Evolutionary conservation across 2,329 filamentous ascomycete species (phyloP), one percentile per base, ranked within the genome.

Genomic region (Pyrenochaeta sp.): DNA sequence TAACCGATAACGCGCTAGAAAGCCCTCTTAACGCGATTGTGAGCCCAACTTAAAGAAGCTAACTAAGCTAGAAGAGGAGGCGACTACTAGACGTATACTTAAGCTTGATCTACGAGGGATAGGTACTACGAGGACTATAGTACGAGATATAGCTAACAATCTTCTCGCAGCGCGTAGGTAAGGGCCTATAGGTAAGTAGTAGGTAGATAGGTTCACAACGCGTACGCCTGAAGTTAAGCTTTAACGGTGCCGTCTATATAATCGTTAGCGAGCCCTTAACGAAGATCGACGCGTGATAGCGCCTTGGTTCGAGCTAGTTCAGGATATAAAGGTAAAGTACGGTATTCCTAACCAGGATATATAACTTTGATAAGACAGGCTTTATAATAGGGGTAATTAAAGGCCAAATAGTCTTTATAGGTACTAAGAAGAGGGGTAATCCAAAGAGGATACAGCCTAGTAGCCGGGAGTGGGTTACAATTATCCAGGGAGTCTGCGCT

Each of bases 391-490:
- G 58, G 27, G 20, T 50, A 15, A 61, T 60, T 45, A 30, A 7
- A 7, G 47, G 51, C 20, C 30, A 44, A 31, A 36, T 40, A 7
- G 55, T 61, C 12, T 45, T 61, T 17, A 58, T 42, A 42, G 45
- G 44, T 17, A 49, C 41, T 56, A 51, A 68, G 48, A 45, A 43
- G 39, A 47, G 44, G 36, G 30, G 12, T 43, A 17, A 41, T 41
- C 49, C 49, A 43, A 69, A 64, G 54, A 30, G 40, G 39, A 36
- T 61, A 7, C 52, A 72, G 60, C 64, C 60, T 54, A 56, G 71
- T 12, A 65, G 68, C 61, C 62, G 63, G 12, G 63, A 72, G 65
- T 74, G 58, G 65, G 56, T 59, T 41, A 72, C 60, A 15, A 56
- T 54, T 3, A 69, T 71, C 45, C 40, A 58, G 37, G 48, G 45